Base-by-base conservation (phyloP, 768 basidiomycete genomes). In the Boletus rubropictus region DNA sequence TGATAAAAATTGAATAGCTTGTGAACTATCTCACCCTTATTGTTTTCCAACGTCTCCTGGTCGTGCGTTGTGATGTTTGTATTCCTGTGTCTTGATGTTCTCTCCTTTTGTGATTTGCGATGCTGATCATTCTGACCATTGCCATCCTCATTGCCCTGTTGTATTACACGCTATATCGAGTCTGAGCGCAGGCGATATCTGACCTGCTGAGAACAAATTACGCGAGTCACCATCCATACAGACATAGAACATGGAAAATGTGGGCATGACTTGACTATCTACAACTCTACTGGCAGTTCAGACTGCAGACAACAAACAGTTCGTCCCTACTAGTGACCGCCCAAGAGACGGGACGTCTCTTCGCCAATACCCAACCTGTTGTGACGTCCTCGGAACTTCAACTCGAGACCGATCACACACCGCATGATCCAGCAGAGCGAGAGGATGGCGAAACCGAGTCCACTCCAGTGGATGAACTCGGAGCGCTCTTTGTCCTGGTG, bases 381-480 rank as follows among this genome's bases (percentile, higher is more conserved):
- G 53, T 55, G 42, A 14, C 65, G 63, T 35, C 60, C 65, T 44
- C 66, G 56, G 53, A 65, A 69, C 54, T 64, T 66, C 5, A 66
- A 22, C 34, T 66, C 65, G 32, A 69, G 54, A 17, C 72, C 72
- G 33, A 72, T 71, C 25, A 74, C 62, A 36, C 78, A 74, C 61
- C 82, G 80, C 63, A 79, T 63, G 57, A 86, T 75, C 64, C 80
- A 80, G 52, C 84, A 71, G 49, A 81, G 65, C n/a, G 80, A 76
- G 17, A 86, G 60, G 61, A 83, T 72, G 63, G 81, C 76, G 60
- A 79, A 79, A 12, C 69, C 81, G 37, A 85, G 73, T 3, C 81
- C 80, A 17, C 73, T 75, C 81, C 81, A 86, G 63, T 83, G 81
- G 44, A 86, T 71, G 66, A 85, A 82, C 46, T 65, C 71, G 42